Percentiles rank a stretch among this genome's conserved stretches.
Conservation (phyloP, 176 grass and related monocot genomes). For the barley (Hordeum vulgare) region MorexV3_pseudomolecules_assembly NC_058521.1:554832892-554833391, state of each 20-base stretch:
- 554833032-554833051: neutral
- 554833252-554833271: neutral
- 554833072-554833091: neutral
- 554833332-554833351: neutral
- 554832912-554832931: neutral
- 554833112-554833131: neutral
- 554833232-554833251: neutral
- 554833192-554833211: neutral
- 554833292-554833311: neutral
- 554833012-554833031: neutral
- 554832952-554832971: neutral
- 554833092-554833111: neutral
- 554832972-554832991: neutral
- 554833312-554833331: neutral
- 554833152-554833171: neutral
- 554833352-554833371: neutral
- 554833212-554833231: neutral
- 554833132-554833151: neutral
- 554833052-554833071: neutral
- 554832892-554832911: neutral
- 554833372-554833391: neutral
- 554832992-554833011: neutral
- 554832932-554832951: neutral
- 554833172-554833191: neutral
- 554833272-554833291: neutral